These are phyloP conservation scores for Neocatenulostroma microsporum DNA, from an alignment of 2,329 filamentous ascomycete genomes.

Conservation along the genomic window DNA sequence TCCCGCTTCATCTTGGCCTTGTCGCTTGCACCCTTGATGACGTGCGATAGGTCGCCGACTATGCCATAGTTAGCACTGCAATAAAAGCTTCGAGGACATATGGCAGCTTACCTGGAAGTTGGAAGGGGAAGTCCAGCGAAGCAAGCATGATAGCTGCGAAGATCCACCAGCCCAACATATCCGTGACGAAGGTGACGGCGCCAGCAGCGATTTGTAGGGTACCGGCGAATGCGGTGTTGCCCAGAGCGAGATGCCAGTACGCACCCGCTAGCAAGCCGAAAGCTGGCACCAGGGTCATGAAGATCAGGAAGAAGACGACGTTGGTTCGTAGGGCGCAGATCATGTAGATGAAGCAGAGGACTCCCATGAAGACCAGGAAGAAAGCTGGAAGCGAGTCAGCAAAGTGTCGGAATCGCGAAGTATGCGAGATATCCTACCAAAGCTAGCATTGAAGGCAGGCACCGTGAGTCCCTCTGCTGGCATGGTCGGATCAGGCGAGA, in stretches of 20 bases:
- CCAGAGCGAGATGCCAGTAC: constrained; percentile 51
- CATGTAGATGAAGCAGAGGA: constrained; percentile 59
- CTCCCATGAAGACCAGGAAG: constrained; percentile 57
- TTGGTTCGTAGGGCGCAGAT: constrained; percentile 66
- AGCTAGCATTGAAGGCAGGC: constrained; percentile 47
- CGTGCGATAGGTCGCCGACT: constrained; percentile 39
- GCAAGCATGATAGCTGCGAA: constrained; percentile 49
- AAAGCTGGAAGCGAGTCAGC: constrained; percentile 36
- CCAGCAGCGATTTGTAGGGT: constrained; percentile 35
- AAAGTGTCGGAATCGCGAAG: no score
- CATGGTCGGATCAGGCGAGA: constrained; percentile 25
- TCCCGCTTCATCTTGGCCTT: constrained; percentile 22
- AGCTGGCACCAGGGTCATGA: constrained; percentile 51
- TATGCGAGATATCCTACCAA: constrained; percentile 34
- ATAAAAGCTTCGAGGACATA: background rate
- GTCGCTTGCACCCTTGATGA: constrained; percentile 37
- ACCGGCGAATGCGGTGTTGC: constrained; percentile 26
- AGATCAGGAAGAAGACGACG: constrained; percentile 61
- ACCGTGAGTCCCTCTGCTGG: constrained; percentile 38
- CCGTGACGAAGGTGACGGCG: constrained; percentile 43
- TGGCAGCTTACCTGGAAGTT: constrained; percentile 35
- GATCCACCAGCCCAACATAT: constrained; percentile 46
- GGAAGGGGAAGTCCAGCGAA: constrained; percentile 47
- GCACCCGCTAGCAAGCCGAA: constrained; percentile 54
- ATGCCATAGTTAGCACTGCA: constrained; percentile 7